Percentiles rank a stretch among this genome's conserved stretches.
Evolutionary conservation across 495 filamentous ascomycete genomes (phyloP).

Genomic region (Hyphodiscus hymeniophilus): DNA sequence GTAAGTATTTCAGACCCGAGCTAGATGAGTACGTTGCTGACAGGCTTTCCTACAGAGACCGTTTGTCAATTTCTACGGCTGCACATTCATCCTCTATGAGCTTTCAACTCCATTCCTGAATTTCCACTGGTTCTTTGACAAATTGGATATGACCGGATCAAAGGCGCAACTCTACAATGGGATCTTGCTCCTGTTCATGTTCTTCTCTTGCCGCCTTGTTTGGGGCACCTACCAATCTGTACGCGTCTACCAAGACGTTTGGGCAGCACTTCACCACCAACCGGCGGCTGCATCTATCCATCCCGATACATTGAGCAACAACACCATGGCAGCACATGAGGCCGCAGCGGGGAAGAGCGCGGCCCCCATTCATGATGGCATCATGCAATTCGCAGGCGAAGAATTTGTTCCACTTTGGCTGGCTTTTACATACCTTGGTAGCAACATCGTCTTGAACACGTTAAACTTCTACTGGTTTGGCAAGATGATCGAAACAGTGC

Average conservation of each 20-base stretch:
- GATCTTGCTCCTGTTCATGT: slow-evolving; percentile 59
- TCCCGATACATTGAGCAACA: slow-evolving; percentile 22
- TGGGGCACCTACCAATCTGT: slow-evolving; percentile 84
- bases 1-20: slow-evolving; percentile 50
- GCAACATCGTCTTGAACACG: slow-evolving; percentile 73
- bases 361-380: slow-evolving; percentile 21
- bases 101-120: slow-evolving; percentile 90
- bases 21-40: slow-evolving; percentile 2
- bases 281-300: slow-evolving; percentile 28
- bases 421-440: slow-evolving; percentile 61
- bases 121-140: slow-evolving; percentile 99
- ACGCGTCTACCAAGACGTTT: slow-evolving; percentile 75
- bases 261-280: slow-evolving; percentile 42
- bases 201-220: slow-evolving; percentile 82
- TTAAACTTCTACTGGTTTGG: slow-evolving; percentile 96
- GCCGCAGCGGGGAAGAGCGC: slow-evolving; percentile 21
- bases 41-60: slow-evolving; percentile 52
- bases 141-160: slow-evolving; percentile 87
- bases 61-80: slow-evolving; percentile 88
- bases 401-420: slow-evolving; percentile 71
- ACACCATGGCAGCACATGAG: slow-evolving; percentile 25
- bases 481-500: slow-evolving; percentile 90
- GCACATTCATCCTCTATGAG: slow-evolving; percentile 94
- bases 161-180: slow-evolving; percentile 78
- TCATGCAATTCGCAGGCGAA: slow-evolving; percentile 36